Conservation (phyloP, 371 early-diverging fungal genomes). For the Lichtheimia ramosa region DNA sequence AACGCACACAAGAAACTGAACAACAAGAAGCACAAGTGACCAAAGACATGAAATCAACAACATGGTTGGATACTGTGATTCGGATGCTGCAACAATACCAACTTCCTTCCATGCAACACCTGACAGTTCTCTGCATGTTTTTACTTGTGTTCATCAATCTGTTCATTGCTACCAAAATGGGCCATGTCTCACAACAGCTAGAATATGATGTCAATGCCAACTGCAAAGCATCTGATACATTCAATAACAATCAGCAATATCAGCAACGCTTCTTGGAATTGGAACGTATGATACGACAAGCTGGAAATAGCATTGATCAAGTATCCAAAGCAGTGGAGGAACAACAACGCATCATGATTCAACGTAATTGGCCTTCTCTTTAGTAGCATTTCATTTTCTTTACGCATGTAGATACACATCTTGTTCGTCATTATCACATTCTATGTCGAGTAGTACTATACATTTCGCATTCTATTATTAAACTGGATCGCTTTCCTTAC, state of each 20-base stretch:
- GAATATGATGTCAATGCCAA: background rate
- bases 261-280: slow-evolving; percentile 4
- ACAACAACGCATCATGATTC: slow-evolving; percentile 7
- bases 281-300: slow-evolving; percentile 12
- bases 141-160: slow-evolving; percentile 33
- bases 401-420: too few species aligned
- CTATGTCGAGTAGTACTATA: too few species aligned
- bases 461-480: too few species aligned
- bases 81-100: slow-evolving; percentile 4
- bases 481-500: too few species aligned
- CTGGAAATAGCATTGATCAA: slow-evolving; percentile 7
- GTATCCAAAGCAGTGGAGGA: slow-evolving; percentile 7
- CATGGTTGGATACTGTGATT: background rate
- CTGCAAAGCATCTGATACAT: background rate
- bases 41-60: too few species aligned
- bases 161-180: slow-evolving; percentile 36
- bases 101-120: slow-evolving; percentile 18
- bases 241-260: background rate
- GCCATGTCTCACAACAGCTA: slow-evolving; percentile 12
- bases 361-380: background rate
- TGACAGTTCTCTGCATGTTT: slow-evolving; percentile 27
- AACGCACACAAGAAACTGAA: background rate
- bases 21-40: background rate
- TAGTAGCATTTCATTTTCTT: too few species aligned
- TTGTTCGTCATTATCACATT: too few species aligned